Evolutionary conservation across 176 grass and related monocot species (phyloP).

Genomic region (Aegilops umbellulata): DNA sequence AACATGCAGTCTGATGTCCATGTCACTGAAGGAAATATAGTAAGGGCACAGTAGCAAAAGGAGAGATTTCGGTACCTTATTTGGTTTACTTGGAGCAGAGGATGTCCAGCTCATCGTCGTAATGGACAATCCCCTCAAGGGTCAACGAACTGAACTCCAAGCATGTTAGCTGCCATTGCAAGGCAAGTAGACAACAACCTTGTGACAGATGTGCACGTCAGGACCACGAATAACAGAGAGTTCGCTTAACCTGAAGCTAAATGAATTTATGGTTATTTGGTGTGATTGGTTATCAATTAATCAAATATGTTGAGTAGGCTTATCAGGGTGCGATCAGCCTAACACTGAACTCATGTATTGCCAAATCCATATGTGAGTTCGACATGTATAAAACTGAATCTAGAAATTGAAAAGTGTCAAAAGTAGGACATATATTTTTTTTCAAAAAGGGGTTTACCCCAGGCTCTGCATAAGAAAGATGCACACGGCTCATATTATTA

Average conservation of each 20-base stretch:
- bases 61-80: no score
- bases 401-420: background rate
- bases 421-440: background rate
- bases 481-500: no score
- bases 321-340: background rate
- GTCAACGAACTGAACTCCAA: conserved; percentile 26
- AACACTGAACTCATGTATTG: background rate
- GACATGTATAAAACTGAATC: background rate
- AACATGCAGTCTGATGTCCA: conserved; percentile 28
- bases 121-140: background rate
- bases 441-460: no score
- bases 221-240: background rate
- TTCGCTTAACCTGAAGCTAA: background rate
- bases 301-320: background rate
- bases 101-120: conserved; percentile 5
- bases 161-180: conserved; percentile 21
- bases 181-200: conserved; percentile 23
- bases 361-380: background rate
- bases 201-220: background rate
- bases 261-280: background rate
- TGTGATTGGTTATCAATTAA: background rate
- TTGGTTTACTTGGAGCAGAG: background rate
- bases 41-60: no score
- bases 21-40: background rate
- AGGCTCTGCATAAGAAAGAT: no score